Conservation (phyloP, 345 rosid genomes). For the Pistacia atlantica region DNA sequence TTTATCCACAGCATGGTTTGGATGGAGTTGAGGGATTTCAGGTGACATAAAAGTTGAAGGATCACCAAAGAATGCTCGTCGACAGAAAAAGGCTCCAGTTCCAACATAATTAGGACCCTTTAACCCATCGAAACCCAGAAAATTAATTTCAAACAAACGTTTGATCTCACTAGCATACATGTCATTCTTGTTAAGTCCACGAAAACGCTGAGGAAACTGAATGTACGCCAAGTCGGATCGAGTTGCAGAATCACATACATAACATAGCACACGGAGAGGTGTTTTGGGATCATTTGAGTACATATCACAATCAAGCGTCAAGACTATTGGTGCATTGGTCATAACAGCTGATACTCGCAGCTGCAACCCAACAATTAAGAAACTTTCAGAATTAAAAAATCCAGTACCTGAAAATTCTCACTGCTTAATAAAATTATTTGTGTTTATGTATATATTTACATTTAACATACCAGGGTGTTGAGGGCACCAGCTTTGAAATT, state of each 20-base stretch:
- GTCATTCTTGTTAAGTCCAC: conserved; percentile 54
- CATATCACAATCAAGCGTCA: conserved; percentile 85
- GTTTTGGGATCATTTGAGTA: conserved; percentile 69
- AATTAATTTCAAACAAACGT: conserved; percentile 41
- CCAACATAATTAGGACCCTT: conserved; percentile 55
- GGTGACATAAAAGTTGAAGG: conserved; percentile 31
- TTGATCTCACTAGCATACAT: conserved; percentile 49
- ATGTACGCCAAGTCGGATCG: conserved; percentile 36
- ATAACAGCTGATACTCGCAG: conserved; percentile 68
- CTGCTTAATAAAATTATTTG: no score
- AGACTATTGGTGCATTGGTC: conserved; percentile 68
- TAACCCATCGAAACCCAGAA: conserved; percentile 54
- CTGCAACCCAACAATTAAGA: conserved; percentile 29
- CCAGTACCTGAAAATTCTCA: no score
- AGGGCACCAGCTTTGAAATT: conserved; percentile 90
- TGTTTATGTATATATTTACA: no score
- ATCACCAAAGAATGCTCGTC: conserved; percentile 57
- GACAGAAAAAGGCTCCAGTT: conserved; percentile 61
- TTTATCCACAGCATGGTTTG: conserved; percentile 20
- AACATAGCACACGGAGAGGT: conserved; percentile 51
- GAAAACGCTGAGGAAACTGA: conserved; percentile 75
- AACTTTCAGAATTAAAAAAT: neutral
- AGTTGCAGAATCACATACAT: conserved; percentile 42
- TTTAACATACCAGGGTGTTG: conserved; percentile 49
- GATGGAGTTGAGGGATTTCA: conserved; percentile 41